phyloP scores from a whole-genome alignment of 495 filamentous ascomycete species.

The Penicillium fimorum region DNA sequence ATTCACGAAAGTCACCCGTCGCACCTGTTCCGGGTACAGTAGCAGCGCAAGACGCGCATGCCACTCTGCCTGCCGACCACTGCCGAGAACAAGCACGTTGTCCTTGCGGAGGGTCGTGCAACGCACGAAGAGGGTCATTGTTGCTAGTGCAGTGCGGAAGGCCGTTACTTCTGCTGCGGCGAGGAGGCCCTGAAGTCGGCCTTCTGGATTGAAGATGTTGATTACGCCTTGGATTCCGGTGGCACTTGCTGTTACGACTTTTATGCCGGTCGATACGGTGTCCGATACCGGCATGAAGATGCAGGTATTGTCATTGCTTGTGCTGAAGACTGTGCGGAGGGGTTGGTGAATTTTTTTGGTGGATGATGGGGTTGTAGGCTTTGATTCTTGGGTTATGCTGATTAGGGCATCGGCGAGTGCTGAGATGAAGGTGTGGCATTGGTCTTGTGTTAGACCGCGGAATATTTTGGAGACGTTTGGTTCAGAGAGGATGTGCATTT shows the following conservation, averaged over 20 bases:
- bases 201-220: slow-evolving; percentile 69
- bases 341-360: slow-evolving; percentile 63
- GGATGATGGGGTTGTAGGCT: slow-evolving; percentile 15
- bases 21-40: slow-evolving; percentile 58
- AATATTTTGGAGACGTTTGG: slow-evolving; percentile 39
- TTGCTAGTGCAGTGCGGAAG: slow-evolving; percentile 87
- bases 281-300: slow-evolving; percentile 88
- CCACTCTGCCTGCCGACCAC: slow-evolving; percentile 90
- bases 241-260: slow-evolving; percentile 56
- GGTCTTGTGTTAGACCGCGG: slow-evolving; percentile 28
- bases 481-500: slow-evolving; percentile 48
- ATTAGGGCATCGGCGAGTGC: slow-evolving; percentile 31
- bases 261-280: slow-evolving; percentile 55
- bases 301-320: slow-evolving; percentile 66
- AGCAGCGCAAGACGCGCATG: slow-evolving; percentile 80
- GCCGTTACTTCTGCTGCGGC: slow-evolving; percentile 85
- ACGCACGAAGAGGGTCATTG: slow-evolving; percentile 70
- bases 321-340: slow-evolving; percentile 64
- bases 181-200: slow-evolving; percentile 72
- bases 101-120: slow-evolving; percentile 48
- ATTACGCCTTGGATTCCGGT: slow-evolving; percentile 62
- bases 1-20: slow-evolving; percentile 74
- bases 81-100: slow-evolving; percentile 77
- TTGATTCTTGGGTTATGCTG: slow-evolving; percentile 31
- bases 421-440: slow-evolving; percentile 37